Evolutionary conservation across 768 basidiomycete genomes (phyloP).

Genomic region (Kwoniella pini): DNA sequence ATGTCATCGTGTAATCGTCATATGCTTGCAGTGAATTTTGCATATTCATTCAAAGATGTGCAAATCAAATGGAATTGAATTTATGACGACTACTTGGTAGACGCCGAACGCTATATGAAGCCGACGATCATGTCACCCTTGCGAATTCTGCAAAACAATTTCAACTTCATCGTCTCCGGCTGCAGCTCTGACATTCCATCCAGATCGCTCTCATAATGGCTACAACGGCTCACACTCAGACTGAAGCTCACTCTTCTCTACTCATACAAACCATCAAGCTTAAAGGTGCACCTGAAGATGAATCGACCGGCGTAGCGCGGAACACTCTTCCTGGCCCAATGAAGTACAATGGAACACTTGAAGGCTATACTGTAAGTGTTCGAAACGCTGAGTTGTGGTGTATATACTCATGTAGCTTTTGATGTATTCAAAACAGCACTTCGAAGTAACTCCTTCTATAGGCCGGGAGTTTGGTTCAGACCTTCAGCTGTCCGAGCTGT

Average conservation of each 20-base stretch:
- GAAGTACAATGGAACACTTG: conserved; percentile 35
- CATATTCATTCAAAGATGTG: too few relatives aligned
- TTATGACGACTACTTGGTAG: not conserved
- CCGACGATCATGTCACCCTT: too few relatives aligned
- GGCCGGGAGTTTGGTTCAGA: conserved; percentile 61
- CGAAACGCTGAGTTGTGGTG: not conserved
- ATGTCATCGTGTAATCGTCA: too few relatives aligned
- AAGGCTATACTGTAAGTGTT: conserved; percentile 30
- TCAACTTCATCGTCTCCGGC: too few relatives aligned
- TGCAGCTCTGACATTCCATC: too few relatives aligned
- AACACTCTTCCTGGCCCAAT: conserved; percentile 30
- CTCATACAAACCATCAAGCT: not conserved
- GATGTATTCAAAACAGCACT: conserved; percentile 20
- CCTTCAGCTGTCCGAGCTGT: conserved; percentile 59
- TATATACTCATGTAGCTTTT: not conserved
- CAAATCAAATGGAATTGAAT: too few relatives aligned
- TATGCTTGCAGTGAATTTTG: too few relatives aligned
- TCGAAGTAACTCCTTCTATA: conserved; percentile 60
- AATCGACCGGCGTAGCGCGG: conserved; percentile 4
- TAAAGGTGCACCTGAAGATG: not conserved
- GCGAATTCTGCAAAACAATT: too few relatives aligned
- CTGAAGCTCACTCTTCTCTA: not conserved
- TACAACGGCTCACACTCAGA: not conserved
- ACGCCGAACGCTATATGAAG: too few relatives aligned
- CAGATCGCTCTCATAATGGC: too few relatives aligned